These are phyloP conservation scores for Lactarius hengduanensis DNA, from an alignment of 768 basidiomycete genomes.

Conservation along the genomic window DNA sequence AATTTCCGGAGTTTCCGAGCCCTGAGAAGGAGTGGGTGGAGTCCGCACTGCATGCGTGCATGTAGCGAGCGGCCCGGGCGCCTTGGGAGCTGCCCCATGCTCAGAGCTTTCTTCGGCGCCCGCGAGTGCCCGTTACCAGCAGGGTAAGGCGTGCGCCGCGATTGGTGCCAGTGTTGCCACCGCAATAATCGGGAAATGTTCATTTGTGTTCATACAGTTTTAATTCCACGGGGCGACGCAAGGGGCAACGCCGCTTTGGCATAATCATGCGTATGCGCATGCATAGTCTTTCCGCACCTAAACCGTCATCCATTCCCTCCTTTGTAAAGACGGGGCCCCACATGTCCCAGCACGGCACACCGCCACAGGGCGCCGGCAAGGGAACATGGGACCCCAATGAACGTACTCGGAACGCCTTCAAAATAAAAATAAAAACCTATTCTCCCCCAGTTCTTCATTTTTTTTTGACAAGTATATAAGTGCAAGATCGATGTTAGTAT, in stretches of 20 bases:
- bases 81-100: too few relatives aligned
- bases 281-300: background rate
- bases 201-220: background rate
- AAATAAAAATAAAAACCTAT: background rate
- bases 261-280: background rate
- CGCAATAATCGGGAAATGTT: background rate
- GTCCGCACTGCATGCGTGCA: too few relatives aligned
- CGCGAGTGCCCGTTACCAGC: background rate
- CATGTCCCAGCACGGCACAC: background rate
- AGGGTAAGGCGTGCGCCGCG: background rate
- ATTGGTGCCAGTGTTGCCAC: background rate
- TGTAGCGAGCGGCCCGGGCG: too few relatives aligned
- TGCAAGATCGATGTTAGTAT: conserved; percentile 13
- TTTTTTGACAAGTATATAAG: conserved; percentile 10
- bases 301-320: background rate
- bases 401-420: background rate
- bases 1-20: too few relatives aligned
- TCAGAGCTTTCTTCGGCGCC: background rate
- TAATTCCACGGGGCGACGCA: background rate
- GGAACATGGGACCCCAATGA: background rate
- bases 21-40: too few relatives aligned
- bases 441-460: background rate
- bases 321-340: background rate
- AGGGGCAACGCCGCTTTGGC: background rate
- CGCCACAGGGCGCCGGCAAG: background rate